A percentile compares a stretch with the other conserved stretches of the same genome.
Conservation (phyloP, 768 basidiomycete genomes). For the Russula compacta region DNA sequence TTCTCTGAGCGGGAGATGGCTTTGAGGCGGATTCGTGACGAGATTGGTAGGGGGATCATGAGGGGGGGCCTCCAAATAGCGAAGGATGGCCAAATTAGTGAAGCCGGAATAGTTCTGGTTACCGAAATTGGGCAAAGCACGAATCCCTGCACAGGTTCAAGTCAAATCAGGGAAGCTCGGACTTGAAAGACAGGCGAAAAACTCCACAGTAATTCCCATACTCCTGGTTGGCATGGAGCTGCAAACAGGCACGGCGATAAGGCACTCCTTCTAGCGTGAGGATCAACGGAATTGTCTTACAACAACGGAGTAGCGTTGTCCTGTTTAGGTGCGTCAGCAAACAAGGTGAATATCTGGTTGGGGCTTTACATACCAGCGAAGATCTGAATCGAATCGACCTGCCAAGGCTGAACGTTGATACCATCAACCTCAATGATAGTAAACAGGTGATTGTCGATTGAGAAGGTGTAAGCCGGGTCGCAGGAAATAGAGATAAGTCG, state of each 20-base stretch:
- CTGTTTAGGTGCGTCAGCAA: neutral
- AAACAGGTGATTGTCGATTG: conserved; percentile 24
- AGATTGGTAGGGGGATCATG: neutral
- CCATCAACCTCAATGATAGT: conserved; percentile 27
- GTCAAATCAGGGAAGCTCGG: neutral
- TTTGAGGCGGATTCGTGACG: neutral
- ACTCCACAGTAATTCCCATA: conserved; percentile 4
- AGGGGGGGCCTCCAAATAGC: neutral
- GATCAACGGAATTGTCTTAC: conserved; percentile 9
- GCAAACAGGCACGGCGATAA: neutral
- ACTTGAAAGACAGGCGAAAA: neutral
- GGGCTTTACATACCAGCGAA: conserved; percentile 17
- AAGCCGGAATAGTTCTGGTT: neutral
- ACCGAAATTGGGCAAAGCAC: neutral
- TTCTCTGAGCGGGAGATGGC: neutral
- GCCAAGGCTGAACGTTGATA: conserved; percentile 16
- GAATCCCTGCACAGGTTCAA: conserved; percentile 1
- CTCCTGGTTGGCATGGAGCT: conserved; percentile 21
- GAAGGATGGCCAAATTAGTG: conserved; percentile 19
- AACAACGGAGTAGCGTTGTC: conserved; percentile 26
- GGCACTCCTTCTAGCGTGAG: neutral
- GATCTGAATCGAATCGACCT: conserved; percentile 23
- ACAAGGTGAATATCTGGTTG: neutral
- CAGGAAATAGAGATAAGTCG: conserved; percentile 45
- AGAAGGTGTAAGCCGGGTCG: conserved; percentile 25